Evolutionary conservation across 1,284 basidiomycete genomes (phyloP), one percentile per base, ranked within the genome.

Genomic region (Fistulinella cinereoalba): DNA sequence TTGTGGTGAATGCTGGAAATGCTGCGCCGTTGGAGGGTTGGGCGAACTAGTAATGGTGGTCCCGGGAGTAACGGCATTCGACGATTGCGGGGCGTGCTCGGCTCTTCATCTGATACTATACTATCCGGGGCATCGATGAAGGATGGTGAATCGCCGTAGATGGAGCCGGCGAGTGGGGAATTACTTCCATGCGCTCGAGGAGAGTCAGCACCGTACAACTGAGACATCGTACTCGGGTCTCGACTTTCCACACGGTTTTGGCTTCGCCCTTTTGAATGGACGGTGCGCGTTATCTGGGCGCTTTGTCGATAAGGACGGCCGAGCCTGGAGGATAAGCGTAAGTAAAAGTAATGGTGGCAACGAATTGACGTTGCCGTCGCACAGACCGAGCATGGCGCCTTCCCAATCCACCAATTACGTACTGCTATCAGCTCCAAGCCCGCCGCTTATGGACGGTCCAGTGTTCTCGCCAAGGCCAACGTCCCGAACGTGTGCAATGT

Each of bases 1-100:
- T 11, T 2, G 29, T 15, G 47, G 9, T 22, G 18, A 22, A 31
- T 15, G 41, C 21, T 18, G n/a, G 60, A 66, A 27, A 39, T 19
- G 15, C 49, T 61, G 32, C 52, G 53, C n/a, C 19, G 51, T 10
- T 43, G 47, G 23, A 46, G 33, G 0, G 3, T n/a, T 29, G 59
- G 49, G 10, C 37, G 57, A 31, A 32, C 16, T n/a, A 34, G 36
- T 1, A 10, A 24, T 5, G 40, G 39, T 10, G 47, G 37, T 25
- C 15, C 50, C 10, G 43, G 43, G 3, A 31, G 15, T 43, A 57
- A 65, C 44, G 57, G 47, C 41, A 53, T 46, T 24, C 47, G 54
- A 37, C 40, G 51, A 37, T 43, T 36, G 19, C 41, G 52, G 39
- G 44, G 25, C 8, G 49, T 43, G 46, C 48, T 64, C 43, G 56